Base-by-base conservation (phyloP, 148 eudicot species). In the Polygonum aviculare region DNA sequence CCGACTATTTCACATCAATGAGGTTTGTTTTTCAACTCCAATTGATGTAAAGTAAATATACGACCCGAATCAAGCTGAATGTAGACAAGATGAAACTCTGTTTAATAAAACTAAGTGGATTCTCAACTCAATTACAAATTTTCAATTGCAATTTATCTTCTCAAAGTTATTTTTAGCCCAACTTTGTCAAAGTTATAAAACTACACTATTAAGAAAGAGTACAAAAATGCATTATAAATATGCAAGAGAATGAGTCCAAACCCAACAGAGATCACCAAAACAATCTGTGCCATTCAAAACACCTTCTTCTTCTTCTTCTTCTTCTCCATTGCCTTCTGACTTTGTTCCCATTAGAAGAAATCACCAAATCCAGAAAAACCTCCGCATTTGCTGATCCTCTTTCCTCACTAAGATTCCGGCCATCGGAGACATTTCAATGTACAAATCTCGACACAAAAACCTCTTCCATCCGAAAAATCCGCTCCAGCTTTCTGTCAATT, bases 211-310 rank as follows among this genome's bases (percentile, higher is more conserved):
- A 57, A 19, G 31, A 57, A 57, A 1, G 65, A 57, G 22, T 2
- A 11, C 12, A 22, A 33, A 57, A 57, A 18, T 57, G 22, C 8
- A 41, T 19, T 60, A 22, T 35, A 62, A 62, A 62, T 26, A 62
- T 26, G 16, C n/a, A 1, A 31, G 70, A 12, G 70, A 63, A 63
- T 33, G 69, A 4, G 70, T 63, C 39, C 41, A 63, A 63, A 63
- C 3, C 3, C 70, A 26, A 59, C 35, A 59, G 12, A 40, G 70
- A 63, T 63, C 31, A 26, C 31, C 31, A 26, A 63, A 63, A 63
- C 70, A 35, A 63, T 63, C 33, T 63, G 70, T 33, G 70, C 40
- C 70, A 59, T 59, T 59, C 70, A 12, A 63, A 63, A 63, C 40
- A 31, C 70, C 65, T 63, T 31, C 70, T 4, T 63, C 70, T 63